These are phyloP conservation scores for Starmera stellimalicola DNA, from an alignment of 1,139 yeast genomes.

Conservation along the genomic window DNA sequence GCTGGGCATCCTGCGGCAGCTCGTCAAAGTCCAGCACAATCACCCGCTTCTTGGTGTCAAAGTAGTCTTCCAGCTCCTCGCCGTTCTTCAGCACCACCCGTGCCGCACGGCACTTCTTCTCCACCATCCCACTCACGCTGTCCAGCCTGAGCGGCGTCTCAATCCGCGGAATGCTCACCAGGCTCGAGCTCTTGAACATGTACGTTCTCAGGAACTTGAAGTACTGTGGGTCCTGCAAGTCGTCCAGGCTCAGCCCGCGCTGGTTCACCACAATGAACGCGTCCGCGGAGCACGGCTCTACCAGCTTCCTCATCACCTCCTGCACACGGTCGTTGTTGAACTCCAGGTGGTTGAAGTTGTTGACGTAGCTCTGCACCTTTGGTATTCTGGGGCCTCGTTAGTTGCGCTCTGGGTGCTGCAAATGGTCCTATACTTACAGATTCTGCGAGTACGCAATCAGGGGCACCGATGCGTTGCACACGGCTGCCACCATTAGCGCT, in stretches of 20 bases:
- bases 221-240: constrained; percentile 34
- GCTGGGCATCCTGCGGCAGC: constrained; percentile 30
- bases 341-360: constrained; percentile 12
- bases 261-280: constrained; percentile 59
- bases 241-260: constrained; percentile 58
- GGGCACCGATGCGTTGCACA: constrained; percentile 20
- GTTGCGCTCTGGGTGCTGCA: constrained; percentile 1
- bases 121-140: constrained; percentile 28
- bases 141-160: constrained; percentile 36
- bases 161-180: constrained; percentile 51
- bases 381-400: constrained; percentile 11
- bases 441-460: constrained; percentile 26
- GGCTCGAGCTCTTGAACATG: constrained; percentile 51
- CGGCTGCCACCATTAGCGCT: neutral
- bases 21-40: constrained; percentile 45
- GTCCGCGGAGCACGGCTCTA: constrained; percentile 59
- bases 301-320: constrained; percentile 36
- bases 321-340: constrained; percentile 31
- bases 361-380: constrained; percentile 15
- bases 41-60: constrained; percentile 53
- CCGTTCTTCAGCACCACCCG: constrained; percentile 25
- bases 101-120: constrained; percentile 20
- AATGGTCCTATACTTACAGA: constrained; percentile 19
- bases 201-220: constrained; percentile 51
- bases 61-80: constrained; percentile 38